Evolutionary conservation across 2,329 filamentous ascomycete species (phyloP).

Genomic region (Colletotrichum liaoningense): DNA sequence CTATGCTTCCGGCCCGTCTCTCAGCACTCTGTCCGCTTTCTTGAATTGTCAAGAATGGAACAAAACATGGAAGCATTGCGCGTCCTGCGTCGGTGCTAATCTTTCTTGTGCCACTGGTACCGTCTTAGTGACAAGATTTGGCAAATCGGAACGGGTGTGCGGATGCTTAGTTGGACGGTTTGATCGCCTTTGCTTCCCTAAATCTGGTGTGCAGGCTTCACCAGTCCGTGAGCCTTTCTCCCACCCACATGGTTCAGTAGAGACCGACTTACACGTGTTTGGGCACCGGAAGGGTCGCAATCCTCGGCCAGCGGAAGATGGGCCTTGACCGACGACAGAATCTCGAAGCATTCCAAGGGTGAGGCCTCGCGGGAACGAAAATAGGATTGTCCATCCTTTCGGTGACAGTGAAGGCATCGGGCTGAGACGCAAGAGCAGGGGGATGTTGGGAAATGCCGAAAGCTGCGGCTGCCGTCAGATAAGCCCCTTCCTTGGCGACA

Average conservation of each 20-base stretch:
- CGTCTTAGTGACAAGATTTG: slow-evolving; percentile 12
- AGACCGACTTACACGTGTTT: slow-evolving; percentile 8
- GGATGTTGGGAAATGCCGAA: slow-evolving; percentile 23
- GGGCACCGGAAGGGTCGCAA: slow-evolving; percentile 4
- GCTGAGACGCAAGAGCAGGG: slow-evolving; percentile 21
- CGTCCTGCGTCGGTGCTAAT: slow-evolving; percentile 28
- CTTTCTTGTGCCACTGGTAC: slow-evolving; percentile 18
- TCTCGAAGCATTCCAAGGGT: not conserved
- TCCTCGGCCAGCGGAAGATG: slow-evolving; percentile 12
- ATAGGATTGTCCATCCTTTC: slow-evolving; percentile 10
- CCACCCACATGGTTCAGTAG: not conserved
- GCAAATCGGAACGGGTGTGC: slow-evolving; percentile 16
- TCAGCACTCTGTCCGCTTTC: not conserved
- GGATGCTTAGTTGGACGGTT: slow-evolving; percentile 2
- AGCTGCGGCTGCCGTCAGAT: slow-evolving; percentile 30
- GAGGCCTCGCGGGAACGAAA: slow-evolving; percentile 9
- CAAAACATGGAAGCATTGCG: slow-evolving; percentile 24
- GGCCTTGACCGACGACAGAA: not conserved
- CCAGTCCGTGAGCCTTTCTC: not conserved
- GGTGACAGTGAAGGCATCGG: slow-evolving; percentile 3
- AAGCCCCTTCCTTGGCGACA: slow-evolving; percentile 29
- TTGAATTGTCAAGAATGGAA: not conserved
- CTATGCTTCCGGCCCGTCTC: not conserved
- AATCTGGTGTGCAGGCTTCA: not conserved
- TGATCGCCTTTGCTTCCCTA: slow-evolving; percentile 12